Base-by-base conservation (phyloP, 495 filamentous ascomycete species). In the Aspergillus egyptiacus region DNA sequence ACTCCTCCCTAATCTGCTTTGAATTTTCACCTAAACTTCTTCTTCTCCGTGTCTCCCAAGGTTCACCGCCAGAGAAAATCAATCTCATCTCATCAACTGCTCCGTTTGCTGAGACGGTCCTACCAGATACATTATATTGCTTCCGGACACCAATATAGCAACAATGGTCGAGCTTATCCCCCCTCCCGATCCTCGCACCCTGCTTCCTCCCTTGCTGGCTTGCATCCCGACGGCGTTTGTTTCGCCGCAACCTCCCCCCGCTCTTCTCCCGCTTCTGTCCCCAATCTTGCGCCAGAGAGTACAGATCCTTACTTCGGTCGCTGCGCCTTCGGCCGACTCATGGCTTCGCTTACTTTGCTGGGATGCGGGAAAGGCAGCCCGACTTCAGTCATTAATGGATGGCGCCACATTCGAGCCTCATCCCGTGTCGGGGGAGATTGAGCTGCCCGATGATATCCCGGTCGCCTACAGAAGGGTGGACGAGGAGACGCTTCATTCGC, bases 321-420 rank as follows among this genome's bases (percentile, higher is more conserved):
- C 65, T 14, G 65, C 74, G 1, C 78, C 83, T 19, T 71, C 78
- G 41, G 70, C 75, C 1, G 86, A 91, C 15, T 85, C 87, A 51
- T 98, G 93, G 93, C 81, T 96, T 7, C 75, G 80, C 2, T 68
- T 95, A n/a, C 77, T 98, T n/a, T 89, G 82, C 57, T 98, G 94
- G 81, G 83, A 91, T 46, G 46, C 72, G 0, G 63, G 73, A 10
- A 82, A 83, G 44, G 88, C 84, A 2, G 70, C 86, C 23, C 78
- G 72, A 48, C 75, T 98, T 13, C 77, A 77, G 9, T 68, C 73
- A 13, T 68, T 87, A 25, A 77, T 91, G 18, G 75, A 81, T 54
- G 76, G 74, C 23, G 78, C 87, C 25, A 71, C 68, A 20, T 80
- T 96, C 33, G 87, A 95, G 57, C 87, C 88, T 18, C 93, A 98